Evolutionary conservation across 768 basidiomycete species (phyloP).

Genomic region (Naganishia onofrii): DNA sequence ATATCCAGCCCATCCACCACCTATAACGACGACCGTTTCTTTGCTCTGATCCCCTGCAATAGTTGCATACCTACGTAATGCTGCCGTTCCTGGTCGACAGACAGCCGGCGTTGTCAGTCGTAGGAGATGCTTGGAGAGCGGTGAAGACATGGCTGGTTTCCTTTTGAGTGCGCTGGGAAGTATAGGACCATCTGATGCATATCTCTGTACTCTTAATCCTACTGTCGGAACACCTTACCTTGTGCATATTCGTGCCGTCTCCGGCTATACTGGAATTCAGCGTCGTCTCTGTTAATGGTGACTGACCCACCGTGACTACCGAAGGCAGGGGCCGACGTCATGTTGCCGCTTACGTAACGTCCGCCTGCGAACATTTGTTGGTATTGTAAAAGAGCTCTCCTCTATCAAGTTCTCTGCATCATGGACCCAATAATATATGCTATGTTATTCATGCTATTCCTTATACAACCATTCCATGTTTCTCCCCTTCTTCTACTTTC

Average conservation of each 20-base stretch:
- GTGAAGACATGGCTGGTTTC: background rate
- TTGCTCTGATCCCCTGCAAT: constrained; percentile 28
- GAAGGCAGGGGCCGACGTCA: background rate
- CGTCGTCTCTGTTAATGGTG: too few species aligned
- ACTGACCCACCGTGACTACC: background rate
- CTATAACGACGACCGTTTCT: constrained; percentile 47
- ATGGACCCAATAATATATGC: too few species aligned
- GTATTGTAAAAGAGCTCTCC: too few species aligned
- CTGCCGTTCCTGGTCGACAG: background rate
- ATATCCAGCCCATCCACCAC: constrained; percentile 50
- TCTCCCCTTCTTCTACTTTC: background rate
- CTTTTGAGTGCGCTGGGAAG: background rate
- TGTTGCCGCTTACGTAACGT: background rate
- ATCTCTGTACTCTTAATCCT: too few species aligned
- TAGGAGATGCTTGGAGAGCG: background rate
- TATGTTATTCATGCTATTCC: too few species aligned
- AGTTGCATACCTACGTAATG: background rate
- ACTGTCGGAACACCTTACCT: too few species aligned
- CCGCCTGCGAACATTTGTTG: too few species aligned
- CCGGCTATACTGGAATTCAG: too few species aligned
- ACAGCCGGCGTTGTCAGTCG: background rate
- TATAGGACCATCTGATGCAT: too few species aligned
- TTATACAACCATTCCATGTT: background rate
- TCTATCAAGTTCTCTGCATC: too few species aligned
- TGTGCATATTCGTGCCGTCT: too few species aligned